phyloP scores from a whole-genome alignment of 2,329 filamentous ascomycete genomes.

The Pyrenochaeta sp. region DNA sequence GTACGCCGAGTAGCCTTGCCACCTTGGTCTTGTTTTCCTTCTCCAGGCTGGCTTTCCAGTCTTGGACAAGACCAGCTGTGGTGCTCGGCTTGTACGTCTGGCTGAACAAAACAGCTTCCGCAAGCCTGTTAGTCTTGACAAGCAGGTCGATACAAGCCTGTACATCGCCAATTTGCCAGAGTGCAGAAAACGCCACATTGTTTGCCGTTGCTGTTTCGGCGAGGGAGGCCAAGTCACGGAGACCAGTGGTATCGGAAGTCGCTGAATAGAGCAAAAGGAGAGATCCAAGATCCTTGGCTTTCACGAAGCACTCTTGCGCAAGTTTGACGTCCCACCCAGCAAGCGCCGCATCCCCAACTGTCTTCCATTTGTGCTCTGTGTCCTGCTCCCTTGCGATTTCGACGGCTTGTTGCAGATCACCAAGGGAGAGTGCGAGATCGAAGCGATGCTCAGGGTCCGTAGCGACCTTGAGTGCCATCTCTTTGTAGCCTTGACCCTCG shows the following conservation, averaged over 20 bases:
- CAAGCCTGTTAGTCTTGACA: conserved; percentile 76
- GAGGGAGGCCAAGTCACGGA: conserved; percentile 75
- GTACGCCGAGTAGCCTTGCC: conserved; percentile 81
- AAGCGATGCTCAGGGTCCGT: conserved; percentile 97
- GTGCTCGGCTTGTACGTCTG: conserved; percentile 94
- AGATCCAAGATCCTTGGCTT: conserved; percentile 90
- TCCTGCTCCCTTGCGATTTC: conserved; percentile 84
- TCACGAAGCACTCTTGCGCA: conserved; percentile 90
- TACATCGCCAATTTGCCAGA: conserved; percentile 87
- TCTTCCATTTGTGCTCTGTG: conserved; percentile 98
- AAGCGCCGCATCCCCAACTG: conserved; percentile 89
- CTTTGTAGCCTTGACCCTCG: conserved; percentile 96
- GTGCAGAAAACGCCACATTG: conserved; percentile 90
- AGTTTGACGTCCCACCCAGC: conserved; percentile 85
- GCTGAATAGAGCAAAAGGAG: conserved; percentile 88
- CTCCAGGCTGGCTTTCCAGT: conserved; percentile 87
- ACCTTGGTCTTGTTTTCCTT: conserved; percentile 87
- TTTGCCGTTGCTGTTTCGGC: conserved; percentile 81
- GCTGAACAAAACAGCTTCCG: conserved; percentile 89
- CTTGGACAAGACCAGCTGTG: conserved; percentile 70
- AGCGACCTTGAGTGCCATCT: conserved; percentile 91
- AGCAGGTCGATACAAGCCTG: conserved; percentile 83
- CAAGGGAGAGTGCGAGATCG: conserved; percentile 84
- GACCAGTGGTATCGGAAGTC: conserved; percentile 78
- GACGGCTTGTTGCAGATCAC: conserved; percentile 84